phyloP scores from a whole-genome alignment of 2,329 filamentous ascomycete genomes.

The Ophioceras dolichostomum region DNA sequence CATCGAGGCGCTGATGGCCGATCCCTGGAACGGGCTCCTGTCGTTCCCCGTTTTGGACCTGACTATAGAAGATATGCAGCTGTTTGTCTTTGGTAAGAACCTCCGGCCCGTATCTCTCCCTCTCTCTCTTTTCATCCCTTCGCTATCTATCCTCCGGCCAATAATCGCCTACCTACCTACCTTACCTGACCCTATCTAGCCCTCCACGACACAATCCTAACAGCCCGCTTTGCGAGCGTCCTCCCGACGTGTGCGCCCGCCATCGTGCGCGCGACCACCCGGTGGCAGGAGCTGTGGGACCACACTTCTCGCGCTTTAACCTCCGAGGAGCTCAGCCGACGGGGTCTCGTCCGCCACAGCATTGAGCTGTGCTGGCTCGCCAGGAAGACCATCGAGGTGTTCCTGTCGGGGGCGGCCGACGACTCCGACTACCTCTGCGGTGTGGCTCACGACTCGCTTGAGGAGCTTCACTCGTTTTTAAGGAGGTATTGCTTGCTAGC shows the following conservation, averaged over 20 bases:
- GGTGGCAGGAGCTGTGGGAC: slow-evolving; percentile 3
- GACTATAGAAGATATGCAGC: not conserved
- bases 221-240: slow-evolving; percentile 1
- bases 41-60: not conserved
- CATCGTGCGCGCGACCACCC: slow-evolving; percentile 1
- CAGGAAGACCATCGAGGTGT: not conserved
- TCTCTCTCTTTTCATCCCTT: not conserved
- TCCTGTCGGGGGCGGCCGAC: not conserved
- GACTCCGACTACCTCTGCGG: not conserved
- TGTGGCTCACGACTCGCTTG: slow-evolving; percentile 2
- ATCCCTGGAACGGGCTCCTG: not conserved
- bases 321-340: slow-evolving; percentile 1
- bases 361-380: slow-evolving; percentile 3
- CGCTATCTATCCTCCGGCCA: not conserved
- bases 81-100: slow-evolving; percentile 1
- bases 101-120: not conserved
- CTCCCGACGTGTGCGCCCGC: not conserved
- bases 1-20: not conserved
- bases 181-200: not conserved
- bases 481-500: not conserved
- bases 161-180: no score
- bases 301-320: not conserved
- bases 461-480: slow-evolving; percentile 1
- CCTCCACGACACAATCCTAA: slow-evolving; percentile 1
- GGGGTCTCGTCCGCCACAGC: slow-evolving; percentile 1